These are phyloP conservation scores for Pseudocercospora vitis DNA, from an alignment of 2,329 filamentous ascomycete species.

Conservation along the genomic window DNA sequence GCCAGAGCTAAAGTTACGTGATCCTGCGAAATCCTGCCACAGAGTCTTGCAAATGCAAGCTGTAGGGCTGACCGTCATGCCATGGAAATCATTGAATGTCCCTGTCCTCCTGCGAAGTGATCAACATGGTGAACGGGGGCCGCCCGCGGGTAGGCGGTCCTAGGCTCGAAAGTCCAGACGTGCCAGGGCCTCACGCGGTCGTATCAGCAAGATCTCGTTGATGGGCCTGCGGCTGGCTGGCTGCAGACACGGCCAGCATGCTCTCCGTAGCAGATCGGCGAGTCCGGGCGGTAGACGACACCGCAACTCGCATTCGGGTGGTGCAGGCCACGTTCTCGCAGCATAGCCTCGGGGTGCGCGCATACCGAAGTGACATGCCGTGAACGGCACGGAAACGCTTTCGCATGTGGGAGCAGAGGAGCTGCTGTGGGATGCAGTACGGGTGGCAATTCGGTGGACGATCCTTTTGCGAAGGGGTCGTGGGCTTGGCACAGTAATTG, in stretches of 20 bases:
- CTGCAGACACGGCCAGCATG: background rate
- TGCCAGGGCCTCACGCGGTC: background rate
- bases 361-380: background rate
- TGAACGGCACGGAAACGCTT: background rate
- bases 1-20: background rate
- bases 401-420: too few species aligned
- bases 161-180: too few species aligned
- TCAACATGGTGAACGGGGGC: too few species aligned
- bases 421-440: background rate
- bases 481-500: too few species aligned
- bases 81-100: background rate
- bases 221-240: background rate
- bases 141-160: too few species aligned
- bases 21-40: constrained; percentile 8
- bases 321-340: background rate
- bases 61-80: background rate
- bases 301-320: background rate
- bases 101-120: too few species aligned
- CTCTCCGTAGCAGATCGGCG: constrained; percentile 2
- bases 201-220: background rate
- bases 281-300: constrained; percentile 3
- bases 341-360: background rate
- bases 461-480: too few species aligned
- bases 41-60: background rate
- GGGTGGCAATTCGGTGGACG: too few species aligned